Conservation (phyloP, 352 stramenopile genomes). For the Phytophthora cactorum region DNA sequence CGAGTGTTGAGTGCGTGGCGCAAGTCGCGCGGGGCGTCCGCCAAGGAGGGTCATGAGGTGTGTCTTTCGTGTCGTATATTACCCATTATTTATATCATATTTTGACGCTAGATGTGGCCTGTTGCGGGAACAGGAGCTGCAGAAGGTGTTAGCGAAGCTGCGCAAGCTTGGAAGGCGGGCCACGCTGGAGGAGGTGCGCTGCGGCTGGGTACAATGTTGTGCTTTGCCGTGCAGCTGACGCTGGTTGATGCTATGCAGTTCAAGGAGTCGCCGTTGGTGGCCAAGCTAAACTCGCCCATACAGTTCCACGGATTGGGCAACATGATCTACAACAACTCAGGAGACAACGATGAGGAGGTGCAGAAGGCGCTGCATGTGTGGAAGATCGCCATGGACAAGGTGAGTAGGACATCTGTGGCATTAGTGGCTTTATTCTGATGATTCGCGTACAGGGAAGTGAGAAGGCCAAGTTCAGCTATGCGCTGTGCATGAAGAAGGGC, state of each 20-base stretch:
- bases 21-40: constrained; percentile 44
- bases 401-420: constrained; percentile 7
- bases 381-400: constrained; percentile 85
- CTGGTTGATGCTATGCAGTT: constrained; percentile 41
- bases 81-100: not conserved
- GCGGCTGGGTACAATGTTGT: not conserved
- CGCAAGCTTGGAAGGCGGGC: constrained; percentile 55
- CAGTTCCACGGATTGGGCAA: constrained; percentile 80
- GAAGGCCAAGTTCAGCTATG: constrained; percentile 88
- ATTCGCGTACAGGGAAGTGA: constrained; percentile 55
- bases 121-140: constrained; percentile 48
- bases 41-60: constrained; percentile 56
- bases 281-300: constrained; percentile 52
- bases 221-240: not conserved
- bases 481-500: constrained; percentile 82
- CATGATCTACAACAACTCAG: constrained; percentile 86
- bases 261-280: constrained; percentile 66
- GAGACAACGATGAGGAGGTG: constrained; percentile 60
- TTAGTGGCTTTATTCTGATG: not conserved
- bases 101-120: not conserved
- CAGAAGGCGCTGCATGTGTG: constrained; percentile 82
- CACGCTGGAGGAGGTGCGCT: constrained; percentile 61
- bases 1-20: constrained; percentile 43
- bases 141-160: constrained; percentile 62
- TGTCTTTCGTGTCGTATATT: not conserved